These are phyloP conservation scores for Fragilariopsis cylindrus DNA, from an alignment of 108 stramenopile species.

Conservation along the genomic window DNA sequence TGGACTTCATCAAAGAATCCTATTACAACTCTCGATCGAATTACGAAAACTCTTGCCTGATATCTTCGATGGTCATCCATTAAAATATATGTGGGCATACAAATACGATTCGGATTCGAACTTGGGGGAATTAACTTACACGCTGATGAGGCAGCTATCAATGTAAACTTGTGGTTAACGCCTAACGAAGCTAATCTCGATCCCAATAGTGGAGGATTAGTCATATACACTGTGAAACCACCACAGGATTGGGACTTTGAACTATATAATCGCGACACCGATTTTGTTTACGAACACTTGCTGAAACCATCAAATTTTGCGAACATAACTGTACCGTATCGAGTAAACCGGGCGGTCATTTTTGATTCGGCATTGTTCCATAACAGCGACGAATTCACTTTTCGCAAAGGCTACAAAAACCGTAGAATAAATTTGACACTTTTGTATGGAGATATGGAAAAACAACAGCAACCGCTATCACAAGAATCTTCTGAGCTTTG, in stretches of 20 bases:
- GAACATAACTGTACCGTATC: constrained; percentile 72
- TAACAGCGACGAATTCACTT: constrained; percentile 65
- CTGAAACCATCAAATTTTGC: constrained; percentile 57
- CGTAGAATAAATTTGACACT: constrained; percentile 80
- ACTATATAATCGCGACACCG: constrained; percentile 61
- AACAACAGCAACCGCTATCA: background rate
- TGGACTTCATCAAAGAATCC: constrained; percentile 59
- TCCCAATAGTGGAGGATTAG: constrained; percentile 65
- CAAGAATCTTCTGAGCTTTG: constrained; percentile 5
- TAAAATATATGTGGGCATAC: constrained; percentile 68
- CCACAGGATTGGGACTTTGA: constrained; percentile 63
- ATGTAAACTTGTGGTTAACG: constrained; percentile 84
- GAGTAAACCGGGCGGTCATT: constrained; percentile 76
- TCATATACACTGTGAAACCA: constrained; percentile 76
- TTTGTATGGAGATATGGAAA: constrained; percentile 68
- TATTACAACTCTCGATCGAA: constrained; percentile 58
- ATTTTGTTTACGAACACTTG: constrained; percentile 50
- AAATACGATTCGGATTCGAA: constrained; percentile 44
- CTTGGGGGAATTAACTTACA: constrained; percentile 69
- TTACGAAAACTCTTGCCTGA: constrained; percentile 47
- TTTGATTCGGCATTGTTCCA: constrained; percentile 87
- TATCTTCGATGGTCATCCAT: constrained; percentile 55
- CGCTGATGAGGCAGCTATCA: constrained; percentile 81
- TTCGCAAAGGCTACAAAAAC: constrained; percentile 70
- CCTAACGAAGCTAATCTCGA: constrained; percentile 74